phyloP scores from a whole-genome alignment of 371 early-diverging fungal genomes.

The Mucor sp. region DNA sequence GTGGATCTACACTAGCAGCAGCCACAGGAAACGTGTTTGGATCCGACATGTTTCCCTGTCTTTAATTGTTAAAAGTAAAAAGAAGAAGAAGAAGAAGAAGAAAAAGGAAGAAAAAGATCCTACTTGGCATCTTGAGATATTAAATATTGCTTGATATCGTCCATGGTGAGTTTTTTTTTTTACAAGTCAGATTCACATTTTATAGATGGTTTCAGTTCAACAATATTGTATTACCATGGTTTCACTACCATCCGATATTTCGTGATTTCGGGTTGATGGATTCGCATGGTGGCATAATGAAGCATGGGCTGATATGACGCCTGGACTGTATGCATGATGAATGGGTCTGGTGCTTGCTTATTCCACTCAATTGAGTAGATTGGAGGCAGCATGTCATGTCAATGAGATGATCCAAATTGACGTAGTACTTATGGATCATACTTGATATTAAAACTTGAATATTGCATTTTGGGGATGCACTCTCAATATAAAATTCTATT shows the following conservation, averaged over 20 bases:
- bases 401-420: too few relatives aligned
- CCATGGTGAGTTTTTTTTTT: slow-evolving; percentile 2
- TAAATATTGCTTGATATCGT: not conserved
- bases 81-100: not conserved
- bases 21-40: not conserved
- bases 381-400: too few relatives aligned
- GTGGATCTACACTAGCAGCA: too few relatives aligned
- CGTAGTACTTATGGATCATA: too few relatives aligned
- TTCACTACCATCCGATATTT: not conserved
- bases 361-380: not conserved
- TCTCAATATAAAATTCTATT: too few relatives aligned
- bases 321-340: not conserved
- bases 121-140: not conserved
- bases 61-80: not conserved
- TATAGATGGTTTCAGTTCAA: not conserved
- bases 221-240: not conserved
- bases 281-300: not conserved
- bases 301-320: not conserved
- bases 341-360: not conserved
- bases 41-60: slow-evolving; percentile 7
- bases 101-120: not conserved
- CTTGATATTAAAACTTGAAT: too few relatives aligned
- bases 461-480: not conserved
- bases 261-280: not conserved
- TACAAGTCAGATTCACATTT: slow-evolving; percentile 5